Percentiles rank a stretch among this genome's conserved stretches.
These are phyloP conservation scores for Plasmodium cynomolgi DNA, from an alignment of 169 alveolate genomes.

Conservation along the genomic window DNA sequence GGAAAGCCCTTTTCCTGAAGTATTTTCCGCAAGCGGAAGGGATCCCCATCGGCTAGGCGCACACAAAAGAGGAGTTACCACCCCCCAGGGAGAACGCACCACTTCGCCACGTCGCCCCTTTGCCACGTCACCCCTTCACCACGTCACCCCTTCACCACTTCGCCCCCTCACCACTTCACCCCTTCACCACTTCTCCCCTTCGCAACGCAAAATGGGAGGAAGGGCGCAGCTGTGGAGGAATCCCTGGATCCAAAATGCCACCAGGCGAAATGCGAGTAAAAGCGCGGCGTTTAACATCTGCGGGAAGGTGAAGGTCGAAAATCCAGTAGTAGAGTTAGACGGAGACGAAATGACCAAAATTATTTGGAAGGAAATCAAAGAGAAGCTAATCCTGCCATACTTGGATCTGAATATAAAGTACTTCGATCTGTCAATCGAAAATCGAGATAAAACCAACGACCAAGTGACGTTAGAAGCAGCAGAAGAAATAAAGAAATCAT, in stretches of 20 bases:
- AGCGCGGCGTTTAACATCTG: constrained; percentile 21
- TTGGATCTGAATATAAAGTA: constrained; percentile 92
- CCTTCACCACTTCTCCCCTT: background rate
- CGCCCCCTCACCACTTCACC: background rate
- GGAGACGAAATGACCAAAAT: constrained; percentile 97
- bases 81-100: too few species aligned
- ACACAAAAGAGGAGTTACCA: background rate
- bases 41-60: background rate
- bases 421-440: constrained; percentile 92
- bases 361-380: constrained; percentile 94
- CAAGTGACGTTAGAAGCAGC: constrained; percentile 97
- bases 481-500: constrained; percentile 89
- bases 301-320: constrained; percentile 49
- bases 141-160: background rate
- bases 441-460: constrained; percentile 94
- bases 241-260: background rate
- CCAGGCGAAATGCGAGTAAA: background rate
- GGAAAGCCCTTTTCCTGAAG: background rate
- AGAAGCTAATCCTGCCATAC: constrained; percentile 91
- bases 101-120: background rate
- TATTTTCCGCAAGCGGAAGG: background rate
- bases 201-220: background rate
- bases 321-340: constrained; percentile 95
- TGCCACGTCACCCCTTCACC: background rate
- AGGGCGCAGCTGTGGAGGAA: background rate